phyloP scores from a whole-genome alignment of 1,284 basidiomycete genomes.

The Bjerkandera adusta region DNA sequence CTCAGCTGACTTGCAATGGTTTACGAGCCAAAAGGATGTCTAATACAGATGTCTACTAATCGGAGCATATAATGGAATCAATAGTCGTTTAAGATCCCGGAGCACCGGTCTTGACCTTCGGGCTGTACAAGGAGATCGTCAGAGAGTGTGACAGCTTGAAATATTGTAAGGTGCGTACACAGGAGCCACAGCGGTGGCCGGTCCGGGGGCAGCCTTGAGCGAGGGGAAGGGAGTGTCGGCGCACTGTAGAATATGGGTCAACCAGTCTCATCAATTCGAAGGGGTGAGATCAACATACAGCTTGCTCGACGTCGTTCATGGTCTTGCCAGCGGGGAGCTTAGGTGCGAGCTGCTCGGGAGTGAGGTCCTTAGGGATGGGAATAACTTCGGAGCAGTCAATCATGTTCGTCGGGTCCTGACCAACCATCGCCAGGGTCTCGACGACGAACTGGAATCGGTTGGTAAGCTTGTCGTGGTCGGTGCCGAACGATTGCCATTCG shows the following conservation, averaged over 20 bases:
- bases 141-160: too few relatives aligned
- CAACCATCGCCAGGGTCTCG: conserved; percentile 28
- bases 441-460: conserved; percentile 25
- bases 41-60: too few relatives aligned
- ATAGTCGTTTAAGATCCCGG: too few relatives aligned
- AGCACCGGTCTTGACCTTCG: too few relatives aligned
- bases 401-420: conserved; percentile 25
- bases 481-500: conserved; percentile 31
- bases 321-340: conserved; percentile 20
- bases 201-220: conserved; percentile 10
- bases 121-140: too few relatives aligned
- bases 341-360: conserved; percentile 7
- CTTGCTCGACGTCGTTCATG: conserved; percentile 18
- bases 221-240: conserved; percentile 12
- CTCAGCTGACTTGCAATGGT: too few relatives aligned
- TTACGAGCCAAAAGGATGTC: too few relatives aligned
- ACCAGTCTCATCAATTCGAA: too few relatives aligned
- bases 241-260: conserved; percentile 4
- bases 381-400: conserved; percentile 37
- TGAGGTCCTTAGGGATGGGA: conserved; percentile 24
- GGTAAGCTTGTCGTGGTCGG: conserved; percentile 26
- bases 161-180: too few relatives aligned
- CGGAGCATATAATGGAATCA: too few relatives aligned
- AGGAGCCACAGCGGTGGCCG: conserved; percentile 11
- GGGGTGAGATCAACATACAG: too few relatives aligned